Base-by-base conservation (phyloP, 768 basidiomycete genomes). In the Termitomyces sp. region DNA sequence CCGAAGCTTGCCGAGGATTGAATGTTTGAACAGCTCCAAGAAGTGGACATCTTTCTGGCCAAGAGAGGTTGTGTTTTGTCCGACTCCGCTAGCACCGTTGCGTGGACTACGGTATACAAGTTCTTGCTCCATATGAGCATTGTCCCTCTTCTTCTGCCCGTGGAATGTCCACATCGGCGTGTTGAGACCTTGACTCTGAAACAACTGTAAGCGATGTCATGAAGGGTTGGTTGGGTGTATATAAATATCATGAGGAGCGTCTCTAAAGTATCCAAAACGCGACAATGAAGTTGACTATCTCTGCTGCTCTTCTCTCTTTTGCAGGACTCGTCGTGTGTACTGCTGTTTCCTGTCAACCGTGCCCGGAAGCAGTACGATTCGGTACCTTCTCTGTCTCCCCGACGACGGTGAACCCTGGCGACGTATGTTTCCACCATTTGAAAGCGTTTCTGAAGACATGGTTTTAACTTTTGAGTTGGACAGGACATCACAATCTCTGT, bases 211-310 rank as follows among this genome's bases (percentile, higher is more conserved):
- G 50, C 34, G 50, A 22, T 52, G 22, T 24, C 50, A 24, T 52
- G 8, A 31, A 37, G 22, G 49, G 50, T 51, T 36, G 27, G 27
- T n/a, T 15, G 20, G 20, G n/a, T 13, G 11, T 52, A 24, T 27
- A 52, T 55, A 44, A 47, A 20, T 22, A 27, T n/a, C 45, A 48
- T 48, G 50, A 52, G 8, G 6, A 52, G 34, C 50, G 36, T 47
- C 36, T 4, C 55, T 15, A 6, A 18, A 47, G 5, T 15, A 24
- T 27, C 30, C 53, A 54, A 18, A 12, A 18, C 33, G 27, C 48
- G 20, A 44, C 53, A 11, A 63, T 63, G 62, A 63, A 63, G 57
- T 60, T 60, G 50, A 39, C 54, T 36, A 39, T 58, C 49, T 47
- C 54, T n/a, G 37, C 59, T 51, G 41, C 48, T 52, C 30, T 63